Base-by-base conservation (phyloP, 345 rosid species). In the Hypericum androsaemum region DNA sequence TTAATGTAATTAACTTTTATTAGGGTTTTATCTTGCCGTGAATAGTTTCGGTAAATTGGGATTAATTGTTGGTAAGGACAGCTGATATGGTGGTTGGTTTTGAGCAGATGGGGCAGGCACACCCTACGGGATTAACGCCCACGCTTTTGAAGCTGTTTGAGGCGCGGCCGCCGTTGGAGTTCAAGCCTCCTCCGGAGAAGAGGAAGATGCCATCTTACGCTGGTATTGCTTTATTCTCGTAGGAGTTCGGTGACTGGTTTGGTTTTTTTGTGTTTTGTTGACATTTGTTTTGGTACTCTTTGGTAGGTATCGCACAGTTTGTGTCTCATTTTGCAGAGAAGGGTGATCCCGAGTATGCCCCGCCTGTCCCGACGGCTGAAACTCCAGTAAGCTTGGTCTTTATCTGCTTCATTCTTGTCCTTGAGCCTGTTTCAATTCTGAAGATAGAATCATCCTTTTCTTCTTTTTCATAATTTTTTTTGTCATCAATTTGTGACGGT, bases 31-130 rank as follows among this genome's bases (percentile, higher is more conserved):
- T 22, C 4, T 22, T 22, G 32, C 4, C 32, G 32, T 1, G 32
- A 22, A 22, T 22, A 22, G 32, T 22, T 22, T 22, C 32, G 32
- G 32, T 22, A 22, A 22, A 22, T 22, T 22, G 4, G 32, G 32
- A 22, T 22, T 22, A 22, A 4, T 22, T 22, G 32, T 1, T 22
- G 2, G 1, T 1, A 22, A 1, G 2, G 32, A 22, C 2, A 22
- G 32, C 32, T 22, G 32, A 22, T 22, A n/a, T 22, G 32, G 38
- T 63, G 67, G 48, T 61, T 53, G 5, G 36, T 59, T 61, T 36
- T 57, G 32, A 22, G 73, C 89, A 92, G 98, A 92, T 92, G 75
- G 97, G 97, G 58, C 95, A 85, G 67, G 88, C 89, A 62, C 98
- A 92, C 47, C 98, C 96, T 0, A 92, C 97, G 36, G 98, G 97